Base-by-base conservation (phyloP, 1,284 basidiomycete genomes). In the Laetiporus sulphureus region DNA sequence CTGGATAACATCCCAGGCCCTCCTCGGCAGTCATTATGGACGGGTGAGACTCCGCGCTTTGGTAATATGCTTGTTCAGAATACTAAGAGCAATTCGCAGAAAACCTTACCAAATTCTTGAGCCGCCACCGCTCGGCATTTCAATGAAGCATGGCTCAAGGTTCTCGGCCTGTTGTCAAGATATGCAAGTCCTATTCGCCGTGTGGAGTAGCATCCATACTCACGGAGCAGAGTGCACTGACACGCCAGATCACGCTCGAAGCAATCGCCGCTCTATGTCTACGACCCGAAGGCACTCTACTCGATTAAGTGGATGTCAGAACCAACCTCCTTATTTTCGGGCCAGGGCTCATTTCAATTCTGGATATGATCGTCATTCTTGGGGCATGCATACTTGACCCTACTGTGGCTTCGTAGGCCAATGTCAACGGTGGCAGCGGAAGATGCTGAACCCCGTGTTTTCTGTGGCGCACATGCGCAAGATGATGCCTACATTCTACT, bases 381-480 rank as follows among this genome's bases (percentile, higher is more conserved):
- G 29, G 16, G 12, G 11, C 13, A 2, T 29, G 11, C 12, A 7
- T 22, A 6, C 6, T 24, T 13, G 15, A 15, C 16, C 10, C 19
- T 33, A 27, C 24, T n/a, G 7, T 35, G 11, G 18, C n/a, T 7
- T 22, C 21, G 22, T 32, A 56, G 59, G 58, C 10, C 48, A 56
- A 15, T 45, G 42, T 3, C 56, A 56, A 27, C 44, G 48, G 5
- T 52, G 46, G 22, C 58, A 59, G 36, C 51, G 56, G 18, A 59
- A 57, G 41, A 39, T 57, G 18, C 43, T 59, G 11, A 59, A 54
- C 33, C 58, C 58, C 3, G 51, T 52, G 6, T 59, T 59, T 36
- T 51, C 50, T 3, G 37, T 41, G 3, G 45, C 24, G 2, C 51
- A 58, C 32, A 49, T 59, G 53, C 50, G 53, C n/a, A 27, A 52